Evolutionary conservation across 2,329 filamentous ascomycete genomes (phyloP).

Genomic region (Parafenestella ontariensis): DNA sequence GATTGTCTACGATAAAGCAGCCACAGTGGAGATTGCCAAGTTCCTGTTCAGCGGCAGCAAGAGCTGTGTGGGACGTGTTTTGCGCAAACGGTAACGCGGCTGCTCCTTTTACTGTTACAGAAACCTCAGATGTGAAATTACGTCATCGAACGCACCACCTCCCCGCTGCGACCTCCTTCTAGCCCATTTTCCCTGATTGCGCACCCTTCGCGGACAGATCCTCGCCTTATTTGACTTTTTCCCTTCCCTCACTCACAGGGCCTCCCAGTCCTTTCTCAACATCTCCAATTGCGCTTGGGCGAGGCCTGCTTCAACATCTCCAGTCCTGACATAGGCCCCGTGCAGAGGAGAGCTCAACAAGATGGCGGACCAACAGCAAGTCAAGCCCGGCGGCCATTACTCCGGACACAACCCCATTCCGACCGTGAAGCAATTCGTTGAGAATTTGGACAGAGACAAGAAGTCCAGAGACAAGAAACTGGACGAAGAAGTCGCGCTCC

Average conservation of each 20-base stretch:
- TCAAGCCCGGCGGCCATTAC: slow-evolving; percentile 71
- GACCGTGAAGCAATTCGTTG: slow-evolving; percentile 84
- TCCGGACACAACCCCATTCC: slow-evolving; percentile 84
- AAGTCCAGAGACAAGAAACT: slow-evolving; percentile 74
- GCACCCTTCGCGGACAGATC: slow-evolving; percentile 10
- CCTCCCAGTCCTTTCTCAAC: slow-evolving; percentile 5
- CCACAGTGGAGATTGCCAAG: slow-evolving; percentile 22
- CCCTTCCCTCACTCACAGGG: slow-evolving; percentile 1
- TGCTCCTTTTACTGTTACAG: slow-evolving; percentile 12
- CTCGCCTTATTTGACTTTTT: slow-evolving; percentile 4
- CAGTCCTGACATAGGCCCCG: slow-evolving; percentile 2
- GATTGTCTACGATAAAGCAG: slow-evolving; percentile 12
- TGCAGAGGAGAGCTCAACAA: slow-evolving; percentile 14
- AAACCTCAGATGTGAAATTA: slow-evolving; percentile 14
- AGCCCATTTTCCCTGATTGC: slow-evolving; percentile 25
- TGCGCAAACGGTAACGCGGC: slow-evolving; percentile 18
- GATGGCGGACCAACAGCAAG: slow-evolving; percentile 58
- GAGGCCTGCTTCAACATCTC: slow-evolving; percentile 8
- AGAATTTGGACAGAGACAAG: slow-evolving; percentile 80
- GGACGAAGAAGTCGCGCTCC: slow-evolving; percentile 55
- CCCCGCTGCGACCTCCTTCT: slow-evolving; percentile 11
- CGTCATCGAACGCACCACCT: slow-evolving; percentile 21
- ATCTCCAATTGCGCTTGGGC: slow-evolving; percentile 15
- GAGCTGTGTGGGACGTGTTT: slow-evolving; percentile 8
- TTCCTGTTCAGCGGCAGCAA: slow-evolving; percentile 10